phyloP scores from a whole-genome alignment of 371 early-diverging fungal species.

The Zancudomyces culisetae region DNA sequence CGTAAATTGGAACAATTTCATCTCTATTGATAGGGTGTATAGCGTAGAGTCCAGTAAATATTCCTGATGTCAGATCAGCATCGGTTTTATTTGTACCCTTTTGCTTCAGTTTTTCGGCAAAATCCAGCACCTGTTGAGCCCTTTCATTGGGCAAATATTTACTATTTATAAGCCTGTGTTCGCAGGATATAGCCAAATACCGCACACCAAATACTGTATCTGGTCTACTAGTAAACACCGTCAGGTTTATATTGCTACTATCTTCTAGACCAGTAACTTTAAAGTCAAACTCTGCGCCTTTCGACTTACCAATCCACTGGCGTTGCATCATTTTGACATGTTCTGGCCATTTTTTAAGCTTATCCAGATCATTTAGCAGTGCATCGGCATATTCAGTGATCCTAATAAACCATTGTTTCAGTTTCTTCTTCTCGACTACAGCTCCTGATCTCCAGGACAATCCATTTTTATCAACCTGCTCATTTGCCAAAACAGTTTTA shows the following conservation, averaged over 20 bases:
- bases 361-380: slow-evolving; percentile 54
- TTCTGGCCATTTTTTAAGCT: slow-evolving; percentile 76
- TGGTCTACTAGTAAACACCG: slow-evolving; percentile 65
- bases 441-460: slow-evolving; percentile 86
- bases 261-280: not conserved
- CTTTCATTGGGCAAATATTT: slow-evolving; percentile 26
- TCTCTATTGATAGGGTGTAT: slow-evolving; percentile 37
- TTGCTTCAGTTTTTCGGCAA: slow-evolving; percentile 30
- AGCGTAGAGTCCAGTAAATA: slow-evolving; percentile 45
- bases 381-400: slow-evolving; percentile 65
- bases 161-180: slow-evolving; percentile 35
- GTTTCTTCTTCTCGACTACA: slow-evolving; percentile 60
- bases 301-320: slow-evolving; percentile 85
- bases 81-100: slow-evolving; percentile 19
- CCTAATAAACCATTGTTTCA: slow-evolving; percentile 85
- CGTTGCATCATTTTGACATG: slow-evolving; percentile 73
- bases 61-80: slow-evolving; percentile 19
- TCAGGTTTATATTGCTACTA: slow-evolving; percentile 14
- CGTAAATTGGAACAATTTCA: slow-evolving; percentile 45
- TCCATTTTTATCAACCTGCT: slow-evolving; percentile 77
- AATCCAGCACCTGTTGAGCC: slow-evolving; percentile 26
- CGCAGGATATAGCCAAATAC: slow-evolving; percentile 52
- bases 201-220: slow-evolving; percentile 60
- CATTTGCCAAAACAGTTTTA: slow-evolving; percentile 85
- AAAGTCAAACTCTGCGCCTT: slow-evolving; percentile 62